These are phyloP conservation scores for Lasiosphaeriaceae sp. DNA, from an alignment of 495 filamentous ascomycete species.

Conservation along the genomic window DNA sequence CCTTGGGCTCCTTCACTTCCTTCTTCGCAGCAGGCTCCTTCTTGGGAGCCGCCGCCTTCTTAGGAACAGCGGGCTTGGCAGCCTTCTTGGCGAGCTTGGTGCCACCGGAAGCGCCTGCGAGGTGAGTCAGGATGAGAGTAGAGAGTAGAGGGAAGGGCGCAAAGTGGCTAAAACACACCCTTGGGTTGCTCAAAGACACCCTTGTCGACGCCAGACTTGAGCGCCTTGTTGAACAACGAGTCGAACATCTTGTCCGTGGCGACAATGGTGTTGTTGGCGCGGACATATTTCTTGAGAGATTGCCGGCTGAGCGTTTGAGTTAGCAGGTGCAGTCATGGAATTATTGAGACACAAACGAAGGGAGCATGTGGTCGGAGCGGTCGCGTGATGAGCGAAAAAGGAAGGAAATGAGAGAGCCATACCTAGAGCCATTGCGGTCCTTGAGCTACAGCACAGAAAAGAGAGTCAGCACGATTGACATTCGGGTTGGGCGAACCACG, in stretches of 20 bases:
- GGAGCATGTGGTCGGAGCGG: neutral
- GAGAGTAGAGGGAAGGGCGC: neutral
- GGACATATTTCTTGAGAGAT: conserved; percentile 97
- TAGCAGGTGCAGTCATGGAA: conserved; percentile 29
- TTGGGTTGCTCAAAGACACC: conserved; percentile 90
- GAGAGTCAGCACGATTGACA: conserved; percentile 42
- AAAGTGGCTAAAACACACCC: conserved; percentile 57
- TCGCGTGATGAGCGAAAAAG: conserved; percentile 1
- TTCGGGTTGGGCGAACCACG: neutral
- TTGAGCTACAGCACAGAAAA: conserved; percentile 51
- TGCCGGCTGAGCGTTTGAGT: conserved; percentile 63
- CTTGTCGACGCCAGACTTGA: conserved; percentile 85
- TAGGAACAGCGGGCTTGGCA: conserved; percentile 36
- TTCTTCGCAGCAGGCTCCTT: conserved; percentile 35
- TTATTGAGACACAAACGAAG: neutral
- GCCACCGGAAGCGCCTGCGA: conserved; percentile 77
- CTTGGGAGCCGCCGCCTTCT: conserved; percentile 42
- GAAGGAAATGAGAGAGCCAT: conserved; percentile 23
- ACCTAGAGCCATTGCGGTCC: conserved; percentile 63
- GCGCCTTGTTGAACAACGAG: conserved; percentile 86
- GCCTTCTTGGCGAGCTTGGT: conserved; percentile 95
- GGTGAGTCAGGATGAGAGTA: conserved; percentile 16
- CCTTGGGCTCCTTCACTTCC: conserved; percentile 24
- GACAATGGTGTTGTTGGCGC: conserved; percentile 86
- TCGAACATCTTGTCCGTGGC: conserved; percentile 74